A percentile compares a stretch with the other conserved stretches of the same genome.
phyloP scores from a whole-genome alignment of 2,329 filamentous ascomycete genomes.

The Cyphellophora attinorum region DNA sequence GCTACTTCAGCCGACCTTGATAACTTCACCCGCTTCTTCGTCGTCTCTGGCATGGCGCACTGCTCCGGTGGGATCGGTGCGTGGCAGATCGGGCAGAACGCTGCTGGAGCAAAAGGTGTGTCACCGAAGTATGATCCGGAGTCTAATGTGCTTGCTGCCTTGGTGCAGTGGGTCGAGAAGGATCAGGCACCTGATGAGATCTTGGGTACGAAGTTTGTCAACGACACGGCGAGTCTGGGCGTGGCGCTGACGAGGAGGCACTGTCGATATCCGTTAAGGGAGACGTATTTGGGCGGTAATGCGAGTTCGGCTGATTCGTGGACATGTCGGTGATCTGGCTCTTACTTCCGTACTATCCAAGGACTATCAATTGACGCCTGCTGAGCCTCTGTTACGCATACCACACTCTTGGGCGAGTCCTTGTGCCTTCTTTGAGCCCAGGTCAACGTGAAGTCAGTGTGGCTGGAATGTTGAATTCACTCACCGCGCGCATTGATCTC shows the following conservation, averaged over 20 bases:
- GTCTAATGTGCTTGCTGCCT: constrained; percentile 39
- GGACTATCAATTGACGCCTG: no score
- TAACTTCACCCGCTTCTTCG: constrained; percentile 39
- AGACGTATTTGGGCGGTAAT: constrained; percentile 5
- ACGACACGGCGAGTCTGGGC: constrained; percentile 27
- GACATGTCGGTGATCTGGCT: constrained; percentile 3
- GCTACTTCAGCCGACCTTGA: constrained; percentile 23
- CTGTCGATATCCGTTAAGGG: constrained; percentile 28
- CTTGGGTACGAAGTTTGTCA: constrained; percentile 35
- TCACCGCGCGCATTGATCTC: no score
- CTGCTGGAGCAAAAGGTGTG: background rate
- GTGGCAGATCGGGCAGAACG: constrained; percentile 2
- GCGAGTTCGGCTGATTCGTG: constrained; percentile 1
- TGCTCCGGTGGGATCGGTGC: constrained; percentile 25
- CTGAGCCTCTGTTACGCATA: no score
- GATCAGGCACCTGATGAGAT: constrained; percentile 29
- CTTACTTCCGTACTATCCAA: no score
- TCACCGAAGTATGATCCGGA: constrained; percentile 20
- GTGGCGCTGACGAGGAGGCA: constrained; percentile 37
- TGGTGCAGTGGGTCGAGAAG: constrained; percentile 42
- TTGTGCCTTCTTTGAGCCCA: no score
- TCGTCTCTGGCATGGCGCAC: constrained; percentile 46
- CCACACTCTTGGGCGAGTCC: no score
- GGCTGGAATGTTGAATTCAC: no score
- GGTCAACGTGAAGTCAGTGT: no score